Evolutionary conservation across 805 yeast species (phyloP), one percentile per base, ranked within the genome.

Genomic region (Metschnikowia amazonensis): DNA sequence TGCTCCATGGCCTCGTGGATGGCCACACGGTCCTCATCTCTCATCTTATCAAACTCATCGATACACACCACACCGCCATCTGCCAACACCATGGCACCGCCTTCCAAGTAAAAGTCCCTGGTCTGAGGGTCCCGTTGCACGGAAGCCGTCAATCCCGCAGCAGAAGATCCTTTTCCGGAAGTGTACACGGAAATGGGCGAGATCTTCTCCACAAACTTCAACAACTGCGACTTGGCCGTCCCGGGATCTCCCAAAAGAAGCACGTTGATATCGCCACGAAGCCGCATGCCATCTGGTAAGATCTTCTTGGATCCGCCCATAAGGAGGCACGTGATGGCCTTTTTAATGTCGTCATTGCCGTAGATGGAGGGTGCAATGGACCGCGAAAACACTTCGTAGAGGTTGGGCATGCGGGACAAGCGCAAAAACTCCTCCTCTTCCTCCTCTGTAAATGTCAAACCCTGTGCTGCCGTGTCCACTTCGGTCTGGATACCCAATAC

Each of bases 1-100:
- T 94, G 99, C 71, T 94, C 99, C 99, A 94, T 94, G 10, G 99
- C 99, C 74, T 94, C 99, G 67, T 94, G 99, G 55, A 94, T 94
- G 0, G 99, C 98, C 31, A 94, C 98, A 62, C 99, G 79, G 67
- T 94, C 99, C 64, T 94, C 98, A 60, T 94, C 99, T 64, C 98
- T 78, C 99, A 94, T 94, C 74, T 94, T 94, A 66, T 94, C 99
- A 62, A 94, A 94, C 76, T 94, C 99, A 73, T 94, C 99, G 60
- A 94, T 94, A 76, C 98, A 94, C 39, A 92, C 97, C 42, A 94
- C 97, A 54, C 99, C 99, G 32, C 98, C 98, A 69, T 94, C 99
- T 0, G 99, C 99, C 42, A 94, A 73, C n/a, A 94, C 99, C 97
- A 94, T 90, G 7, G 99, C 99, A 67, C 99, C 99, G 49, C 99